Base-by-base conservation (phyloP, 2,329 filamentous ascomycete species). In the Emergomyces orientalis region DNA sequence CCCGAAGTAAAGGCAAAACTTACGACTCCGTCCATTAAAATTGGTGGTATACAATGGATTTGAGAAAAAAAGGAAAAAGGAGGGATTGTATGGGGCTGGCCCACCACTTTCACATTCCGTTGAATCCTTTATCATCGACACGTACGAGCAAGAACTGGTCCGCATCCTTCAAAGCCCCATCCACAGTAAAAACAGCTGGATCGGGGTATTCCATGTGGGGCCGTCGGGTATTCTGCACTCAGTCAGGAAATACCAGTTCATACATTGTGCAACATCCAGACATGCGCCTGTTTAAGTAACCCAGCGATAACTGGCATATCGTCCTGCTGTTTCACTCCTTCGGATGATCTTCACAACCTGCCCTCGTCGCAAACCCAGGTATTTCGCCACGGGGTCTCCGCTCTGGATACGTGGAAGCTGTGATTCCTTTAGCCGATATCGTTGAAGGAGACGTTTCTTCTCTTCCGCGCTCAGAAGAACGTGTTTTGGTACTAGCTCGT, bases 271-370 rank as follows among this genome's bases (percentile, higher is more conserved):
- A 8, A 22, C 37, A 8, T 11, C 37, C 9, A 22, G 5, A 14
- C 8, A 25, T 14, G n/a, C 19, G 34, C 32, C 22, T 7, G 27
- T 39, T 72, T 72, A 80, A 61, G 79, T 80, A 41, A 81, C 83
- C 84, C 84, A 87, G 70, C 93, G 82, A 78, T 99, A 99, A 84
- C 91, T 96, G 58, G 94, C 94, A 78, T 99, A 99, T 61, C 94
- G 84, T 65, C 94, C 94, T 17, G 94, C 94, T 62, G 94, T 99
- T 82, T 97, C 94, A 73, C 88, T 92, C 76, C 88, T 92, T 68
- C 94, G 84, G 71, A 99, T 97, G 71, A 99, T 99, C 85, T 99
- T 99, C 71, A 99, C 94, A 2, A 99, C 92, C 77, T 97, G 90
- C 3, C 92, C 91, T 73, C 92, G 84, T 80, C 89, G 88, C 74